These are phyloP conservation scores for Boechera stricta DNA, from an alignment of 345 rosid genomes.

Conservation along the genomic window DNA sequence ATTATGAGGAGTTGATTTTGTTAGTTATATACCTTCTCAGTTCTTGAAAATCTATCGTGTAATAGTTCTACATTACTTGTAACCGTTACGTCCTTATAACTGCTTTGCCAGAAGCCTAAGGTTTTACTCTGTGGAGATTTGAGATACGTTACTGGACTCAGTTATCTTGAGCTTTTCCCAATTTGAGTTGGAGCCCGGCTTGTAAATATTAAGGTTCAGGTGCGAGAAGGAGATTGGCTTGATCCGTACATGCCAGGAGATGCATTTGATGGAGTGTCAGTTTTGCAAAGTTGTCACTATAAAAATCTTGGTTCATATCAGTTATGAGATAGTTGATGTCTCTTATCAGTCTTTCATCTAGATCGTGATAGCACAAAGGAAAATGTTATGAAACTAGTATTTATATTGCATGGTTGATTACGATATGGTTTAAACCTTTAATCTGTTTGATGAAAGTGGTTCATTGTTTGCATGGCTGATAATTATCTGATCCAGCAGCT, in stretches of 20 bases:
- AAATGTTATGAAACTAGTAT: neutral
- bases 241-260: slow-evolving; percentile 24
- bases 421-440: neutral
- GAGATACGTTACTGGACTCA: slow-evolving; percentile 32
- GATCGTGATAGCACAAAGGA: neutral
- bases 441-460: slow-evolving; percentile 18
- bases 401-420: neutral
- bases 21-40: neutral
- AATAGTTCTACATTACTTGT: slow-evolving; percentile 18
- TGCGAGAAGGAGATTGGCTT: slow-evolving; percentile 25
- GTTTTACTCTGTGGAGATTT: slow-evolving; percentile 25
- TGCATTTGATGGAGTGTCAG: slow-evolving; percentile 12
- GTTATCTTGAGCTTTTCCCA: slow-evolving; percentile 25
- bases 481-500: slow-evolving; percentile 14
- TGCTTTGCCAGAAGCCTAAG: slow-evolving; percentile 34
- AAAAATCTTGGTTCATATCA: neutral
- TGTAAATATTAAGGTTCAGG: slow-evolving; percentile 20
- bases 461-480: slow-evolving; percentile 1
- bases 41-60: neutral
- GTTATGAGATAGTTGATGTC: neutral
- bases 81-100: slow-evolving; percentile 21
- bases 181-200: slow-evolving; percentile 14
- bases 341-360: neutral
- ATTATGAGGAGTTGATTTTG: slow-evolving; percentile 15
- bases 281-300: neutral